Base-by-base conservation (phyloP, 768 basidiomycete genomes). In the Kwoniella dejecticola region DNA sequence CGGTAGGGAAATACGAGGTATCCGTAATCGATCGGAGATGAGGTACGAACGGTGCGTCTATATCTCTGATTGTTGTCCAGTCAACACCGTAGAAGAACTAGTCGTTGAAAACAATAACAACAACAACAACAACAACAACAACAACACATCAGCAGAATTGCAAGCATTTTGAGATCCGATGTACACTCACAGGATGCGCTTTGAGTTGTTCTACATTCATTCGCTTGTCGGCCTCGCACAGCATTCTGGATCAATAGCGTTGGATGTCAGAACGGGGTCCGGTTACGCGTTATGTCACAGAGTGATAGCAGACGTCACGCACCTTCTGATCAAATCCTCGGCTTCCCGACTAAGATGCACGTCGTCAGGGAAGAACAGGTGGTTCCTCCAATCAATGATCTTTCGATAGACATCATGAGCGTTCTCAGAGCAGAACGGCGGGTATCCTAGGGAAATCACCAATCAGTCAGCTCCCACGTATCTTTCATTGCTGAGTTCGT, bases 381-480 rank as follows among this genome's bases (percentile, higher is more conserved):
- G 88, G 58, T 87, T 82, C 62, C 85, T 83, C 96, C 95, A 99
- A 76, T 94, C 89, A 80, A 95, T 87, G 67, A 98, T 98, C 81
- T 97, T 98, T 73, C 94, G 87, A 79, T 99, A 99, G 23, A 94
- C 97, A 68, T 98, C 95, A 70, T 95, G 91, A 21, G 96, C 93
- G 53, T 89, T 89, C 77, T 98, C 93, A 3, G 92, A 91, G 79
- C 92, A 97, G 82, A 97, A 94, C 0, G 92, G 93, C 23, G 94
- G 92, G 79, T 96, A 98, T 57, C 96, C 77, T 78, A 52, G 21
- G 29, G 38, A n/a, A n/a, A n/a, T 30, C 15, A 3, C 21, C 7
- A 36, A 36, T 15, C 7, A 36, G 7, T 36, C 33, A 36, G 33
- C 15, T 36, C 7, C 7, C 15, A 7, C 7, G 7, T 36, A 7